phyloP scores from a whole-genome alignment of 2,329 filamentous ascomycete genomes.

The Kalmusia sp. region DNA sequence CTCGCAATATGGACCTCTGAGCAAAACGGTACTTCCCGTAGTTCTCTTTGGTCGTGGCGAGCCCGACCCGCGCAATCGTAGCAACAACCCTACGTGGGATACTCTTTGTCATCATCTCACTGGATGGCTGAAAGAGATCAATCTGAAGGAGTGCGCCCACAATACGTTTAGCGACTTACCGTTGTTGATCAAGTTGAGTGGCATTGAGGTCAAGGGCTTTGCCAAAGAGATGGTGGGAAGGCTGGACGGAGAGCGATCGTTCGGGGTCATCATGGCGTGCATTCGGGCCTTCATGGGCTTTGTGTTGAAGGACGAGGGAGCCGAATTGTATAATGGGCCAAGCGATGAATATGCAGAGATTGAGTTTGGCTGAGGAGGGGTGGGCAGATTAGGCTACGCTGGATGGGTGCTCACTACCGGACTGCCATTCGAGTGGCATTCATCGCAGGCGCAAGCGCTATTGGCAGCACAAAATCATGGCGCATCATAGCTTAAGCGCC shows the following conservation, averaged over 20 bases:
- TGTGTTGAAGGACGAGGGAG: constrained; percentile 14
- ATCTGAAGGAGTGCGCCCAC: constrained; percentile 12
- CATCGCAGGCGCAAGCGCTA: constrained; percentile 7
- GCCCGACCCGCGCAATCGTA: constrained; percentile 36
- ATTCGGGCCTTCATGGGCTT: constrained; percentile 15
- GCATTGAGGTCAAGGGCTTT: not conserved
- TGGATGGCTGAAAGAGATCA: constrained; percentile 16
- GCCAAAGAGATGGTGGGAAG: constrained; percentile 10
- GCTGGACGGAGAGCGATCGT: constrained; percentile 13
- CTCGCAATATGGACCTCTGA: constrained; percentile 23
- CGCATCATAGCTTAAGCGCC: constrained; percentile 2
- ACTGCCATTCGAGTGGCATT: no score
- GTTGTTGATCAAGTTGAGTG: constrained; percentile 15
- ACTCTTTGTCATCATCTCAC: constrained; percentile 7
- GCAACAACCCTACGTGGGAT: constrained; percentile 16
- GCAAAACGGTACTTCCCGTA: constrained; percentile 13
- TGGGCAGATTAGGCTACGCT: no score
- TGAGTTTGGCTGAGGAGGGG: no score
- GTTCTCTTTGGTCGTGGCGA: constrained; percentile 29
- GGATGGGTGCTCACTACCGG: no score
- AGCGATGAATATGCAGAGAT: constrained; percentile 5
- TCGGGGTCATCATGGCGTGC: constrained; percentile 12
- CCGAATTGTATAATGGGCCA: not conserved
- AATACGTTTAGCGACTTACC: constrained; percentile 12
- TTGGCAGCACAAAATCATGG: not conserved